These are phyloP conservation scores for Aureobasidium melanogenum DNA, from an alignment of 2,329 filamentous ascomycete species.

Conservation along the genomic window DNA sequence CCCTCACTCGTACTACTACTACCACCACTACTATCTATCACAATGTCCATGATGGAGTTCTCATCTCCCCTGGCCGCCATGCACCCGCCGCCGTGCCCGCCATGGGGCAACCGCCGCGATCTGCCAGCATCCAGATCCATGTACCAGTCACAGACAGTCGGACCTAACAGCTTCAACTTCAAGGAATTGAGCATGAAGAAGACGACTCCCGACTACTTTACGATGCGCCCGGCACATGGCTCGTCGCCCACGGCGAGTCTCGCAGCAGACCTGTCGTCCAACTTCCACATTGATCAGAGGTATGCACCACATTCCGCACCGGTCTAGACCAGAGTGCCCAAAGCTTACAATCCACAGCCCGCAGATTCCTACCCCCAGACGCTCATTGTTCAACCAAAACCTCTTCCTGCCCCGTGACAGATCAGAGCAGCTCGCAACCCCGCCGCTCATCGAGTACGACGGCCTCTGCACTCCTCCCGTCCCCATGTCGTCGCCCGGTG, in stretches of 20 bases:
- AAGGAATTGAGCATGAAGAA: constrained; percentile 64
- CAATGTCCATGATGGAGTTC: constrained; percentile 60
- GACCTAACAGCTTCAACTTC: constrained; percentile 64
- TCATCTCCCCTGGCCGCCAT: constrained; percentile 92
- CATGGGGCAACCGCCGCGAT: constrained; percentile 54
- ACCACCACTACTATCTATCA: constrained; percentile 3
- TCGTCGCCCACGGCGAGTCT: constrained; percentile 88
- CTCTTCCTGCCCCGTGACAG: constrained; percentile 43
- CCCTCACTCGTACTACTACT: constrained; percentile 9
- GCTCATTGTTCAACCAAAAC: constrained; percentile 72
- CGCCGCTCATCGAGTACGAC: constrained; percentile 45
- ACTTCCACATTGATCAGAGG: constrained; percentile 95
- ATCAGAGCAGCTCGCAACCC: constrained; percentile 34
- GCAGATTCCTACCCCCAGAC: constrained; percentile 70
- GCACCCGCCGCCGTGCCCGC: constrained; percentile 60
- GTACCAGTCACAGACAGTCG: constrained; percentile 48
- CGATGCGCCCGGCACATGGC: constrained; percentile 63
- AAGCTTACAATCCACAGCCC: constrained; percentile 52
- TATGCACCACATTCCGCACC: constrained; percentile 40
- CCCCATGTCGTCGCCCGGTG: constrained; percentile 74
- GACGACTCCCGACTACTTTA: constrained; percentile 70
- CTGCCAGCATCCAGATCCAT: constrained; percentile 44
- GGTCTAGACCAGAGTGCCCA: constrained; percentile 13
- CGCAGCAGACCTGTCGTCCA: constrained; percentile 89
- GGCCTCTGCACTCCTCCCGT: constrained; percentile 76